Percentiles rank a stretch among this genome's conserved stretches.
phyloP scores from a whole-genome alignment of 139 green algal species.

The Tetraselmis striata region DNA sequence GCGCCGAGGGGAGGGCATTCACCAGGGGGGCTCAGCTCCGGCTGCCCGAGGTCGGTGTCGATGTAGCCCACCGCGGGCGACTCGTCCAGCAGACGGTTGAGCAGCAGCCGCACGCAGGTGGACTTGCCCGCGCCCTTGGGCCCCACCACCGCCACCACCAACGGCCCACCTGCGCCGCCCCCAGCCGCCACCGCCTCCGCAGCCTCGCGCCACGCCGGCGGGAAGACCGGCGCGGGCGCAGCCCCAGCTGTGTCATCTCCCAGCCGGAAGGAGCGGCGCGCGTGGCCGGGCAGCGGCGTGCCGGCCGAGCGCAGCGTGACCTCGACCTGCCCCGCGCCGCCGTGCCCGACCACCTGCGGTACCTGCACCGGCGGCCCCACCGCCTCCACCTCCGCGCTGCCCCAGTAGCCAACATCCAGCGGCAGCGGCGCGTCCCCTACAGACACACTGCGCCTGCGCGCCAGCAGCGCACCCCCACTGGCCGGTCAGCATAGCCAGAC shows the following conservation, averaged over 20 bases:
- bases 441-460: background rate
- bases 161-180: background rate
- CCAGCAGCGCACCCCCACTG: background rate
- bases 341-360: too few relatives aligned
- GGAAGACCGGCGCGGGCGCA: background rate
- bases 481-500: background rate
- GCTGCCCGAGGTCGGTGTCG: slow-evolving; percentile 81
- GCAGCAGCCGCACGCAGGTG: slow-evolving; percentile 51
- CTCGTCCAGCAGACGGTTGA: slow-evolving; percentile 49
- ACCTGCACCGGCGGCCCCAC: background rate
- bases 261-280: too few relatives aligned
- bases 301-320: background rate
- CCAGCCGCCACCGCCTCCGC: background rate
- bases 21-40: slow-evolving; percentile 72
- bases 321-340: background rate
- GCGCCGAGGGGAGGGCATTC: too few relatives aligned
- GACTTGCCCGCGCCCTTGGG: slow-evolving; percentile 81
- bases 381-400: background rate
- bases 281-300: too few relatives aligned
- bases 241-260: too few relatives aligned
- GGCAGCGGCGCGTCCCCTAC: background rate
- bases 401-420: background rate
- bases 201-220: background rate
- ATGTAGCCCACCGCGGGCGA: slow-evolving; percentile 52
- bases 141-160: slow-evolving; percentile 57